These are phyloP conservation scores for Lunasporangiospora selenospora DNA, from an alignment of 192 early-diverging fungal genomes.

Conservation along the genomic window DNA sequence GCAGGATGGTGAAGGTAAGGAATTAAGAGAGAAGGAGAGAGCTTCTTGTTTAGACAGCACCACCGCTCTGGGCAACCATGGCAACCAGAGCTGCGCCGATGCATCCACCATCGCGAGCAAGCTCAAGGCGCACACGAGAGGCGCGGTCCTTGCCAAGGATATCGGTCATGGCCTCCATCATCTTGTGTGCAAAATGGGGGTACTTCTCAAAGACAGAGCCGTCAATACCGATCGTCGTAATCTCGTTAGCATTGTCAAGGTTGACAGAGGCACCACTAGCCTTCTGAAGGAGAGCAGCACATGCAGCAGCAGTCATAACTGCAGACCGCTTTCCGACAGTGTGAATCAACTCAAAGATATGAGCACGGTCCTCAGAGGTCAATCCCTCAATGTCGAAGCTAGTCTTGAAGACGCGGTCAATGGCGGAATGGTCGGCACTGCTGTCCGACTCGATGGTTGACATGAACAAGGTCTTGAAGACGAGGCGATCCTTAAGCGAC, in stretches of 20 bases:
- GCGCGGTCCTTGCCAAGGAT: constrained; percentile 80
- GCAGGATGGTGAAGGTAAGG: too few species aligned
- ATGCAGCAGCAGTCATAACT: constrained; percentile 82
- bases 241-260: constrained; percentile 35
- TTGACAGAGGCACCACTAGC: constrained; percentile 66
- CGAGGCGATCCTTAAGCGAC: constrained; percentile 70
- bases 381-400: constrained; percentile 57
- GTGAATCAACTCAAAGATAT: constrained; percentile 72
- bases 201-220: constrained; percentile 93
- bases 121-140: constrained; percentile 69
- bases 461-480: constrained; percentile 81
- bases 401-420: constrained; percentile 72
- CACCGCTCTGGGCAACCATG: constrained; percentile 56
- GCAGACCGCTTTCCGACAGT: constrained; percentile 70
- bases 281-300: constrained; percentile 58
- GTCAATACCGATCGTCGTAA: constrained; percentile 85
- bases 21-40: too few species aligned
- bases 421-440: constrained; percentile 58
- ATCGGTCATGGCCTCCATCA: constrained; percentile 75
- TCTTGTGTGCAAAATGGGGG: constrained; percentile 80
- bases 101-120: constrained; percentile 82
- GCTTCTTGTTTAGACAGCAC: constrained; percentile 39
- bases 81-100: constrained; percentile 83
- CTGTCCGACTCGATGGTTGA: constrained; percentile 71
- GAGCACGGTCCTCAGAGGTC: constrained; percentile 71